Base-by-base conservation (phyloP, 169 alveolate genomes). In the Babesia bovis region DNA sequence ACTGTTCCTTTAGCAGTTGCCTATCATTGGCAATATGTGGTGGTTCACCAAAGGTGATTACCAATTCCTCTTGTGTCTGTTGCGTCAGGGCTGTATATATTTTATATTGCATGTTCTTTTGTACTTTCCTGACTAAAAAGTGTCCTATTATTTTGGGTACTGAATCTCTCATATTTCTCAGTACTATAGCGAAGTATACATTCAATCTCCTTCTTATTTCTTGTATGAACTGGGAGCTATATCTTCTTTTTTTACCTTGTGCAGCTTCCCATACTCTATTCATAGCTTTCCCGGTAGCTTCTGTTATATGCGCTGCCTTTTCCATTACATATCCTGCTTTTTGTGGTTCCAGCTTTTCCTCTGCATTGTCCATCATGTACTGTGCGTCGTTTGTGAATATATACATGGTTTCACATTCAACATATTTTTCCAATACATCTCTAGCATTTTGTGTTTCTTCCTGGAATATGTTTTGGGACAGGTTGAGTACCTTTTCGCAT, bases 141-240 rank as follows among this genome's bases (percentile, higher is more conserved):
- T 93, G 94, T 12, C 99, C 99, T 56, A 97, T 94, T 21, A 92
- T 87, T 89, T 96, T 97, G 0, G 99, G 99, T 17, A 97, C 96
- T 19, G 97, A 84, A 85, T 97, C 99, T 83, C 99, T 91, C 38
- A 97, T 93, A 77, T 96, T 96, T 77, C 99, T 93, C 17, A 96
- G 91, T 21, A 96, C 98, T 21, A 96, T 88, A 42, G 92, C 92
- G 91, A 94, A 97, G 85, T 97, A 97, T 21, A 96, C 91, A 76
- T 96, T 98, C 30, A 96, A 87, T 66, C 99, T 91, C 26, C 94
- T 86, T 67, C 98, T 90, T 65, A 97, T 92, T 88, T 96, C 99
- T 77, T 90, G 91, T 6, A 94, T 92, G 73, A 94, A 94, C 38
- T 82, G 90, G 38, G 92, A 53, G 90, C 92, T 75, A 85, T 91